Conservation (phyloP, 257 asterid species). For the Solanum paucissectum region DNA sequence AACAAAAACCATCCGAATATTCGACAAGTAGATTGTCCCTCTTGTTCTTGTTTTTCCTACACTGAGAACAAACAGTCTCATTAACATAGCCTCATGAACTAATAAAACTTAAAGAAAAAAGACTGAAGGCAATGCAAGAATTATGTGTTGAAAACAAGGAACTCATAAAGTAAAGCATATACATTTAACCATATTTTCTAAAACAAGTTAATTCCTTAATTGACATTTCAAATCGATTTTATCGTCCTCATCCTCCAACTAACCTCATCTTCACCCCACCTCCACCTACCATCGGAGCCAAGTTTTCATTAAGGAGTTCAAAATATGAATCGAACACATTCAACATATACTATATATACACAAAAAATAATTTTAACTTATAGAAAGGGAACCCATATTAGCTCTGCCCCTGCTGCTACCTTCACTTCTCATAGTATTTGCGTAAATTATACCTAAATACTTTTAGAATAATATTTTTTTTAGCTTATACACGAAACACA, state of each 20-base stretch:
- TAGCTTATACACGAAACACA: neutral
- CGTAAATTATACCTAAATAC: neutral
- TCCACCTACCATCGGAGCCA: neutral
- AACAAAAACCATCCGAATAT: constrained; percentile 90
- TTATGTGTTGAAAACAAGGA: neutral
- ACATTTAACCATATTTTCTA: neutral
- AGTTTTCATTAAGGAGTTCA: neutral
- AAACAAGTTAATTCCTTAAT: neutral
- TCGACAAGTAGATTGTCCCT: constrained; percentile 85
- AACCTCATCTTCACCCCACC: neutral
- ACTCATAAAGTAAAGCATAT: neutral
- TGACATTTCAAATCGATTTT: neutral
- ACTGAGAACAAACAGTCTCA: constrained; percentile 19
- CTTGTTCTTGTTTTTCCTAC: constrained; percentile 66
- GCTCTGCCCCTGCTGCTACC: neutral
- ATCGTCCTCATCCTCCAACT: neutral
- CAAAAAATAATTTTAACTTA: neutral
- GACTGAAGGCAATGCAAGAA: neutral
- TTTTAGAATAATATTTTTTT: neutral
- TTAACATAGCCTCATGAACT: neutral
- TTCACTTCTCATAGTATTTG: neutral
- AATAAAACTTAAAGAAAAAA: neutral
- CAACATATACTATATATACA: neutral
- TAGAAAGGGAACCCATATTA: neutral
- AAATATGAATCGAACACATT: too few species aligned